Evolutionary conservation across 345 rosid genomes (phyloP), one percentile per base, ranked within the genome.

Genomic region (Dimocarpus longan): DNA sequence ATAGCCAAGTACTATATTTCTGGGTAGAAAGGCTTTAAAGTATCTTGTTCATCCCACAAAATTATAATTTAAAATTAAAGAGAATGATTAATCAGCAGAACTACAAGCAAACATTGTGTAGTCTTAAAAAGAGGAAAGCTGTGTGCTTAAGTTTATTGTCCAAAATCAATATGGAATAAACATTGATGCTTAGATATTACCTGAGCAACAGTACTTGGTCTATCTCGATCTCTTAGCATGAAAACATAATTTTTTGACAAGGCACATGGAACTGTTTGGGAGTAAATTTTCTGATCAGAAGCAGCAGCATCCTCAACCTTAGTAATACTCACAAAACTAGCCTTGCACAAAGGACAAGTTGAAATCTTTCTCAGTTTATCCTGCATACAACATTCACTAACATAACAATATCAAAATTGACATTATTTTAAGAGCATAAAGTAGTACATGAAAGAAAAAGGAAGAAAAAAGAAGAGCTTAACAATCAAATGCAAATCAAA

Each of bases 341-440:
- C 86, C 87, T 96, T 94, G 89, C 99, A 96, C 79, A 94, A 75
- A 44, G 99, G 99, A 84, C 99, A 96, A 46, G 91, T 87, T 59
- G 94, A 87, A 56, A 65, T 70, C 83, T 87, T 93, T 82, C 91
- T 83, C 48, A 84, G 82, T 59, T 94, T 85, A 79, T 79, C 88
- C 99, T 96, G 63, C 71, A 81, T 19, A 70, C 66, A 79, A 42
- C 18, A 16, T 68, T 68, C 62, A 59, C 8, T 52, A 63, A 60
- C 43, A 62, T 37, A 52, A 19, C 56, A 54, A 60, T 70, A 37
- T 54, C 56, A 64, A 43, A 56, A 42, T 50, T 52, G 46, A 39
- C 26, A 52, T 32, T 18, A 76, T 39, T 64, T 46, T 40, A 65
- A 40, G 48, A 40, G 63, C 81, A 72, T 24, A 66, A 12, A 4